Base-by-base conservation (phyloP, 2,329 filamentous ascomycete genomes). In the Calycina marina region DNA sequence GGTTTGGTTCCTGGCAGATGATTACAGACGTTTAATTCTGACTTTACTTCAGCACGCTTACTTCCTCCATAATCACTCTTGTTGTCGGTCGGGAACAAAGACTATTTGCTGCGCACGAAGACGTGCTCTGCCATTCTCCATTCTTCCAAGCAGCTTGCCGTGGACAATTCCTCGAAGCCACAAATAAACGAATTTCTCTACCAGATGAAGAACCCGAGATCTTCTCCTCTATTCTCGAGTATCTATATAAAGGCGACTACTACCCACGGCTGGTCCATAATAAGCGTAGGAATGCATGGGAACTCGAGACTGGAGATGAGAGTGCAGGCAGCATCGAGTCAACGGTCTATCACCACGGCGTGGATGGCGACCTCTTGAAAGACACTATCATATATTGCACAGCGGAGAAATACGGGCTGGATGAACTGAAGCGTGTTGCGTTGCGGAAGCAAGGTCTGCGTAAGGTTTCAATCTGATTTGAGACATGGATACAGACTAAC, bases 361-460 rank as follows among this genome's bases (percentile, higher is more conserved):
- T 72, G 30, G 73, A 77, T 17, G 71, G 68, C 2, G 67, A 77
- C 28, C 64, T 94, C 27, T 62, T 93, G 41, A 90, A 86, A 50
- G 86, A 93, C 52, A 93, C 86, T 0, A 72, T 86, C 50, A 77
- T 93, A 43, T 93, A 93, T 58, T 94, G 86, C 55, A 74, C 83
- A 4, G 86, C 85, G 3, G 76, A 88, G 42, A 79, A 75, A 52
- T 93, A 90, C 49, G 77, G 77, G 1, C 67, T 94, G 4, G 75
- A 83, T 6, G 81, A 88, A 47, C 69, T 93, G 34, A 90, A 93
- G 63, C 74, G 80, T 36, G 67, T 93, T 38, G 72, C 86, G 1
- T 65, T 94, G 31, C 72, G 81, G 35, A 94, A 94, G 60, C 86
- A 93, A 56, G 85, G 85, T 31, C 72, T 93, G 35, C 83, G 70